These are phyloP conservation scores for Arachis stenosperma DNA, from an alignment of 306 rosid genomes.

Conservation along the genomic window DNA sequence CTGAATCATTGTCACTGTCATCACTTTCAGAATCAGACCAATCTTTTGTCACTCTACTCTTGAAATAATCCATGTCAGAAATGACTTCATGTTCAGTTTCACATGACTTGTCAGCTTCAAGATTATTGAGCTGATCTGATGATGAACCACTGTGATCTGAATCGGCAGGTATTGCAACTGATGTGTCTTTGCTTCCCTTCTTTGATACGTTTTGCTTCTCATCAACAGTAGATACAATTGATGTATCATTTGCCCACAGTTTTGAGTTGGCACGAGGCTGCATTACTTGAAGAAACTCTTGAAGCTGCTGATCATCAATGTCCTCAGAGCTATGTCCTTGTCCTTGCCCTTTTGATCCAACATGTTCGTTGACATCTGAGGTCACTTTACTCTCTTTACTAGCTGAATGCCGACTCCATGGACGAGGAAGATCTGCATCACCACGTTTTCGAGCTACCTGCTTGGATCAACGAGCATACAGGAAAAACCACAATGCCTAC, in stretches of 20 bases:
- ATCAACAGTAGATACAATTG: conserved; percentile 40
- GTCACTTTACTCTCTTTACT: conserved; percentile 50
- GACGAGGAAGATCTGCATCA: conserved; percentile 77
- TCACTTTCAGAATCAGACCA: conserved; percentile 89
- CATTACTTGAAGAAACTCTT: conserved; percentile 86
- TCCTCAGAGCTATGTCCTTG: conserved; percentile 37
- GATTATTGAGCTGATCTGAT: conserved; percentile 38
- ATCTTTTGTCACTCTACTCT: conserved; percentile 69
- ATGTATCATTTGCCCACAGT: conserved; percentile 79
- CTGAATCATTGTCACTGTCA: conserved; percentile 50
- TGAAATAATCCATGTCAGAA: conserved; percentile 84
- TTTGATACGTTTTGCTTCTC: conserved; percentile 42
- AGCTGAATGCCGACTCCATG: conserved; percentile 77
- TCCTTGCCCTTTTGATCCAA: conserved; percentile 40
- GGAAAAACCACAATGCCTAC: conserved; percentile 2
- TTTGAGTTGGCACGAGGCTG: conserved; percentile 80
- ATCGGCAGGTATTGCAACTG: conserved; percentile 37
- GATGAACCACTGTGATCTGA: conserved; percentile 33
- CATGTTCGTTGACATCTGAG: conserved; percentile 41
- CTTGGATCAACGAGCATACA: background rate
- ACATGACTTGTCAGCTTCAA: conserved; percentile 34
- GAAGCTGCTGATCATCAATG: conserved; percentile 59
- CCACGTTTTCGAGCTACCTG: conserved; percentile 78
- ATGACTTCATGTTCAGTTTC: conserved; percentile 48
- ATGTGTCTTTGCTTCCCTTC: conserved; percentile 37